Evolutionary conservation across 257 asterid genomes (phyloP).

Genomic region (Solanum sitiens): DNA sequence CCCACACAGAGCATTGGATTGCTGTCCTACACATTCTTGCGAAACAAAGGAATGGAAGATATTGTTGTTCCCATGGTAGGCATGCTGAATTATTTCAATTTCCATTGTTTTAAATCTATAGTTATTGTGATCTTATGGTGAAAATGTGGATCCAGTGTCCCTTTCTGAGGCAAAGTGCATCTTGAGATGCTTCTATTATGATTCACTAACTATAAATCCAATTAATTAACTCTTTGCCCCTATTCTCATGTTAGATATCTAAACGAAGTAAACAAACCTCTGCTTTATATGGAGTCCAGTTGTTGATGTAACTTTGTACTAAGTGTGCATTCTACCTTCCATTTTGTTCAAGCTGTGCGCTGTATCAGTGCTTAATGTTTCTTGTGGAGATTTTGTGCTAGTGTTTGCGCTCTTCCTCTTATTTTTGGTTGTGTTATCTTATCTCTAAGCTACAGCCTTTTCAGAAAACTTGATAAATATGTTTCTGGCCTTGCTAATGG

Average conservation of each 20-base stretch:
- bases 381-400: background rate
- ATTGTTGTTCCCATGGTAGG: conserved; percentile 86
- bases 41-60: conserved; percentile 78
- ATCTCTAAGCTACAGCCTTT: background rate
- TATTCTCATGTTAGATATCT: background rate
- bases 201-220: background rate
- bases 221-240: background rate
- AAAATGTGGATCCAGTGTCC: background rate
- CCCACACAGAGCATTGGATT: conserved; percentile 80
- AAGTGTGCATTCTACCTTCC: background rate
- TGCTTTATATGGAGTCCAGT: background rate
- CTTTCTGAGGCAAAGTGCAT: background rate
- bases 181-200: background rate
- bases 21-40: conserved; percentile 78
- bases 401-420: background rate
- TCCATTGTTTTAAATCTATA: background rate
- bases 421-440: background rate
- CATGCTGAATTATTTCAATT: background rate
- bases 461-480: background rate
- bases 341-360: background rate
- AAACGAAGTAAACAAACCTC: background rate
- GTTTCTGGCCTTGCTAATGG: background rate
- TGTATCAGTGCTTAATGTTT: background rate
- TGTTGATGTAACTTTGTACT: background rate
- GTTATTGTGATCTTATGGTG: background rate